Evolutionary conservation across 1,284 basidiomycete genomes (phyloP).

Genomic region (Malassezia brasiliensis): DNA sequence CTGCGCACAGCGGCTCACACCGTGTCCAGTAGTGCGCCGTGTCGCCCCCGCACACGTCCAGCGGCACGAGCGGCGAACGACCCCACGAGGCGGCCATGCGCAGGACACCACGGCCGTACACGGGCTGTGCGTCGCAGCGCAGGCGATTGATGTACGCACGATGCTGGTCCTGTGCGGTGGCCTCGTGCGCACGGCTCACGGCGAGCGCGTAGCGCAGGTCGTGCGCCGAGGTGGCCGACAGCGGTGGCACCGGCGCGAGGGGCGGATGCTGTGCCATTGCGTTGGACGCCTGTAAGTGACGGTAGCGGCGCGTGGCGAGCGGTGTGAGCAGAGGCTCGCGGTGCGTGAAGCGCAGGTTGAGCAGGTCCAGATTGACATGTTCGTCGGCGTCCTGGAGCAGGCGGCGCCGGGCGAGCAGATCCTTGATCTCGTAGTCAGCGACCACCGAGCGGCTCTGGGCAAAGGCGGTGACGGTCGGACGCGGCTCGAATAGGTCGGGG

Average conservation of each 20-base stretch:
- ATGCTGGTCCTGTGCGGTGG: slow-evolving; percentile 60
- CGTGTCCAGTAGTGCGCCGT: slow-evolving; percentile 57
- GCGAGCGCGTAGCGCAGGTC: slow-evolving; percentile 61
- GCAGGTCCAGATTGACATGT: slow-evolving; percentile 57
- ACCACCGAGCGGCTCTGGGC: slow-evolving; percentile 70
- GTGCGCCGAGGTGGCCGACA: slow-evolving; percentile 64
- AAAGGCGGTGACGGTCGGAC: slow-evolving; percentile 86
- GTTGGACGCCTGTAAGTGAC: slow-evolving; percentile 66
- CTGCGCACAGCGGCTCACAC: slow-evolving; percentile 51
- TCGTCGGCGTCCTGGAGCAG: slow-evolving; percentile 54
- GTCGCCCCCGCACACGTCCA: slow-evolving; percentile 48
- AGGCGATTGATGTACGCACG: slow-evolving; percentile 65
- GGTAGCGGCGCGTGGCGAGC: slow-evolving; percentile 55
- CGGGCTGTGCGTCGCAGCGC: slow-evolving; percentile 59
- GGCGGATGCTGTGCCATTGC: slow-evolving; percentile 58
- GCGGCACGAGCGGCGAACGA: slow-evolving; percentile 54
- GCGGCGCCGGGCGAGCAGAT: slow-evolving; percentile 67
- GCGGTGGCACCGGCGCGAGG: slow-evolving; percentile 53
- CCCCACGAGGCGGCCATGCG: slow-evolving; percentile 18
- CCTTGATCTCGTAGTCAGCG: slow-evolving; percentile 77
- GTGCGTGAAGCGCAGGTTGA: slow-evolving; percentile 60
- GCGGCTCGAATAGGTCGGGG: slow-evolving; percentile 87
- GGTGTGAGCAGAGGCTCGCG: slow-evolving; percentile 50
- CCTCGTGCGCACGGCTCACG: slow-evolving; percentile 56
- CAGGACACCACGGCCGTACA: slow-evolving; percentile 54